A percentile compares a stretch with the other conserved stretches of the same genome.
Conservation (phyloP, 768 basidiomycete genomes). For the Phylloporus scabripes region DNA sequence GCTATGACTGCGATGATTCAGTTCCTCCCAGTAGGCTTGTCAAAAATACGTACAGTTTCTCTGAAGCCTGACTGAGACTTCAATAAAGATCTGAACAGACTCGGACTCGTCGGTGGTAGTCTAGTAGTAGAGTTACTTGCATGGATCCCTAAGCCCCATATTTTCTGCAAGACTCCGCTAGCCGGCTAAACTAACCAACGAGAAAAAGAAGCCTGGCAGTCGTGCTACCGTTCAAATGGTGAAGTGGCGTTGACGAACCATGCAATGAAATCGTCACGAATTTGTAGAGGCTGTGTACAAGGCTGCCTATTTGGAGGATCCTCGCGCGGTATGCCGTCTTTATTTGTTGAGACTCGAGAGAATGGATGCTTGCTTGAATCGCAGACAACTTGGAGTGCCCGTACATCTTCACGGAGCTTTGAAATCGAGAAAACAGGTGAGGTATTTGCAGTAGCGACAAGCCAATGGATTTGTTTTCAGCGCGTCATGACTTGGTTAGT, state of each 20-base stretch:
- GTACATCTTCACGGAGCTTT: too few relatives aligned
- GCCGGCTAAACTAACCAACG: background rate
- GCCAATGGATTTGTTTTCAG: too few relatives aligned
- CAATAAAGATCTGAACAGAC: too few relatives aligned
- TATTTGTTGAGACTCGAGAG: background rate
- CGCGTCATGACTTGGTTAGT: too few relatives aligned
- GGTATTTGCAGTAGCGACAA: too few relatives aligned
- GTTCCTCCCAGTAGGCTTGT: background rate
- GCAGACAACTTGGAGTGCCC: constrained; percentile 10
- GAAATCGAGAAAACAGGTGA: too few relatives aligned
- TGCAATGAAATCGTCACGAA: constrained; percentile 6
- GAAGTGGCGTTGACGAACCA: too few relatives aligned
- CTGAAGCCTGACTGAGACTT: background rate
- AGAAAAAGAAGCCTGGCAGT: background rate
- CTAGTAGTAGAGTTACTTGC: too few relatives aligned
- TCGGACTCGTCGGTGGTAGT: too few relatives aligned
- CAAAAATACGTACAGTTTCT: background rate
- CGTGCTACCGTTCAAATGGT: background rate
- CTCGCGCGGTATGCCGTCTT: too few relatives aligned
- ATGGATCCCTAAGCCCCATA: background rate
- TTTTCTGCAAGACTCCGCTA: background rate
- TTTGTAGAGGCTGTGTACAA: constrained; percentile 11
- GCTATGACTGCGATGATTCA: background rate
- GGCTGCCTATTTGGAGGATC: constrained; percentile 4
- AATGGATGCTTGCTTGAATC: constrained; percentile 9